These are phyloP conservation scores for Nitzschia putrida DNA, from an alignment of 108 stramenopile genomes.

Conservation along the genomic window DNA sequence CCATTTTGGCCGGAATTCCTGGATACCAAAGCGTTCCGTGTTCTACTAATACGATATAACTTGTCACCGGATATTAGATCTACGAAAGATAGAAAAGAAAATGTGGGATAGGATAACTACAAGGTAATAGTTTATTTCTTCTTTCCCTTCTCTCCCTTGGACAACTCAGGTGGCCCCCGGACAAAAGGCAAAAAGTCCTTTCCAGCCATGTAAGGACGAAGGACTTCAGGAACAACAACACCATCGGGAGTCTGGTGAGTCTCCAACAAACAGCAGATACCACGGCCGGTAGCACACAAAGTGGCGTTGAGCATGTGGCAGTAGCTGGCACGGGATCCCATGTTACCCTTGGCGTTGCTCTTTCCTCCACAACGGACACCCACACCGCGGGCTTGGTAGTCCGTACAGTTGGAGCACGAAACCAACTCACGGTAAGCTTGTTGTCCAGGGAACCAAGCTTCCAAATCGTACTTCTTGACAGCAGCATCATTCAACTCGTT, in stretches of 20 bases:
- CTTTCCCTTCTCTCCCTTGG: conserved; percentile 78
- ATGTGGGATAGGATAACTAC: too few relatives aligned
- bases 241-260: conserved; percentile 95
- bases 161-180: conserved; percentile 81
- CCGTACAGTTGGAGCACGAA: conserved; percentile 98
- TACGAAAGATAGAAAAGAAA: too few relatives aligned
- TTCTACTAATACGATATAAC: too few relatives aligned
- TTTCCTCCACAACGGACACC: conserved; percentile 91
- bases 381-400: conserved; percentile 97
- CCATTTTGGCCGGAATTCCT: too few relatives aligned
- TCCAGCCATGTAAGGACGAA: conserved; percentile 98
- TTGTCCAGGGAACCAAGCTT: conserved; percentile 99
- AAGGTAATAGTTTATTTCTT: conserved; percentile 40
- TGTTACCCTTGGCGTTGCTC: conserved; percentile 76
- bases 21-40: too few relatives aligned
- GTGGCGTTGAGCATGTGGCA: conserved; percentile 99
- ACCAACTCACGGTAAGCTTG: conserved; percentile 97
- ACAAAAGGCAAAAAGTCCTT: conserved; percentile 98
- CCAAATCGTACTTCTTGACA: conserved; percentile 98
- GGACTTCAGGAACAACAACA: conserved; percentile 91
- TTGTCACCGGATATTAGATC: too few relatives aligned
- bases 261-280: conserved; percentile 98
- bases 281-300: conserved; percentile 96
- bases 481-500: conserved; percentile 98
- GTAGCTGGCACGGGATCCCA: conserved; percentile 79